These are phyloP conservation scores for Aspergillus amoenus DNA, from an alignment of 2,329 filamentous ascomycete genomes.

Conservation along the genomic window DNA sequence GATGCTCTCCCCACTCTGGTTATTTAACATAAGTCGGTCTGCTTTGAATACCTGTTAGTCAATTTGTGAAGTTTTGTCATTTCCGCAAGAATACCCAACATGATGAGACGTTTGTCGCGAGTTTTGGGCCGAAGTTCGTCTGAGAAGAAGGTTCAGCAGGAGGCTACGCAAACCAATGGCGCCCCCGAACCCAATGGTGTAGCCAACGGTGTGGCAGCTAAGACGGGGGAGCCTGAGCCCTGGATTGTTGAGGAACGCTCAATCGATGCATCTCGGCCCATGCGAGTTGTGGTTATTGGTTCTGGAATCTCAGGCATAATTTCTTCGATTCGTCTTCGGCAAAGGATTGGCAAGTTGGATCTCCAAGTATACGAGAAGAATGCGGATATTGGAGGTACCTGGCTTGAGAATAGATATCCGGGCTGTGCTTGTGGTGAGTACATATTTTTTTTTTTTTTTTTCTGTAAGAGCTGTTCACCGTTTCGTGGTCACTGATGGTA, in stretches of 20 bases:
- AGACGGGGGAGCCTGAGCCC: not conserved
- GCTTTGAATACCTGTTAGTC: not conserved
- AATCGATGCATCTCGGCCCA: conserved; percentile 32
- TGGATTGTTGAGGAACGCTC: conserved; percentile 31
- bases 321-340: conserved; percentile 37
- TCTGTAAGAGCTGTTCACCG: too few relatives aligned
- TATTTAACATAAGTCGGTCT: not conserved
- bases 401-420: conserved; percentile 38
- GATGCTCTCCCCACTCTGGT: not conserved
- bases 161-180: not conserved
- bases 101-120: conserved; percentile 9
- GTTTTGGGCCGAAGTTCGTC: conserved; percentile 1
- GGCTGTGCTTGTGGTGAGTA: conserved; percentile 36
- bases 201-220: not conserved
- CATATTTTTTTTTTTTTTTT: not conserved
- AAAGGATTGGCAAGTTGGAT: conserved; percentile 38
- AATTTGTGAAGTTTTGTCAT: not conserved
- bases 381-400: conserved; percentile 34
- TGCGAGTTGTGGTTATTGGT: conserved; percentile 39
- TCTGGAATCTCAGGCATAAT: conserved; percentile 42
- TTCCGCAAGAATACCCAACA: not conserved
- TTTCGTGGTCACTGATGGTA: not conserved
- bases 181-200: not conserved
- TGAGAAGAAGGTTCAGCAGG: conserved; percentile 2
- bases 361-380: conserved; percentile 38